These are phyloP conservation scores for Ceratorhiza oryzae-sativae DNA, from an alignment of 1,284 basidiomycete species.

Conservation along the genomic window DNA sequence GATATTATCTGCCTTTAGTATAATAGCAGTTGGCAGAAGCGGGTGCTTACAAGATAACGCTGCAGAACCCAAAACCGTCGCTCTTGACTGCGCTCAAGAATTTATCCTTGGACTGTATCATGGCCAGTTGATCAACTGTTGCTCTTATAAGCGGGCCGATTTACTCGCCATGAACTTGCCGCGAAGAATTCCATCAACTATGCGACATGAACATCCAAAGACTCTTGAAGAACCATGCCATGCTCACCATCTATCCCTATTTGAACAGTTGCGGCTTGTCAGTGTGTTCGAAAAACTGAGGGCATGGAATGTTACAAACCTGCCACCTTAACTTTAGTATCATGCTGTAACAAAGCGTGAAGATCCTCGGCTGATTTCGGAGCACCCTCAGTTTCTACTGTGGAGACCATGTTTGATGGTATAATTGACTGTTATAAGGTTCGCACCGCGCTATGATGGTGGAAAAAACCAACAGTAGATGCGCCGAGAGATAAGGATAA, in stretches of 20 bases:
- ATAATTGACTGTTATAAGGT: not conserved
- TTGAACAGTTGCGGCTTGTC: constrained; percentile 5
- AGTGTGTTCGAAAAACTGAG: not conserved
- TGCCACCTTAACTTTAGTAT: constrained; percentile 91
- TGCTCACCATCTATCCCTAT: constrained; percentile 49
- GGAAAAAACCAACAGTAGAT: not conserved
- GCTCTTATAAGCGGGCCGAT: not conserved
- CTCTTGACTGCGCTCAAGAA: constrained; percentile 85
- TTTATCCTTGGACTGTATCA: constrained; percentile 80
- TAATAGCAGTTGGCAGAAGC: constrained; percentile 24
- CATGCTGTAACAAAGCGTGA: constrained; percentile 61
- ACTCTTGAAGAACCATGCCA: not conserved
- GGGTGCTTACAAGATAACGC: constrained; percentile 77
- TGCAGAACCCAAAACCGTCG: constrained; percentile 91
- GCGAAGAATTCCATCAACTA: constrained; percentile 91
- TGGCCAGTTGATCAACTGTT: constrained; percentile 35
- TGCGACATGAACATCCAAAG: not conserved
- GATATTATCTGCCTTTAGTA: constrained; percentile 8
- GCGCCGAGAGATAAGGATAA: constrained; percentile 8
- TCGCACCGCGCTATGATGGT: not conserved
- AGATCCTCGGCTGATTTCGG: constrained; percentile 69
- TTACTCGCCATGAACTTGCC: constrained; percentile 87
- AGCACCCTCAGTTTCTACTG: constrained; percentile 50
- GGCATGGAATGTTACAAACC: constrained; percentile 58
- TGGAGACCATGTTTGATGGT: constrained; percentile 47